phyloP scores from a whole-genome alignment of 768 basidiomycete species.

The Pulveroboletus sp. region DNA sequence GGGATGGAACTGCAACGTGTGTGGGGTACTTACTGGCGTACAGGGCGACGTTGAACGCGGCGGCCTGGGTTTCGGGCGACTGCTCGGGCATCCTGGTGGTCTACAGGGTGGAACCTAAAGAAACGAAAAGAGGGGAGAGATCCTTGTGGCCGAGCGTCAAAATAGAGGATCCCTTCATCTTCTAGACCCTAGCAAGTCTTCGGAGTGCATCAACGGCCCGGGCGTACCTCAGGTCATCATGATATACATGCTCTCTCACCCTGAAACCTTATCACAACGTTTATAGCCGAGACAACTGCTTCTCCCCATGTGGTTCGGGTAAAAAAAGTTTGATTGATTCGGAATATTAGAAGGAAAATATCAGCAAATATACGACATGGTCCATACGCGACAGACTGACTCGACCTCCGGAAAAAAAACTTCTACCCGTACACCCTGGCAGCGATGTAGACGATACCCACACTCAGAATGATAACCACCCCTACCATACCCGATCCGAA shows the following conservation, averaged over 20 bases:
- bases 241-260: not conserved
- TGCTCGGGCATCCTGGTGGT: not conserved
- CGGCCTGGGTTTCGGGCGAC: not conserved
- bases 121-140: not conserved
- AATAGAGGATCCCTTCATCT: not conserved
- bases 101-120: not conserved
- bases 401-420: too few relatives aligned
- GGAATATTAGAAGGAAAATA: not conserved
- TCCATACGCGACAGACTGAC: not conserved
- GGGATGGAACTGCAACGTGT: not conserved
- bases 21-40: not conserved
- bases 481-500: constrained; percentile 28
- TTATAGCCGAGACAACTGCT: too few relatives aligned
- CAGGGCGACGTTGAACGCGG: not conserved
- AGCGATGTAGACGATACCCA: constrained; percentile 22
- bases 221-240: not conserved
- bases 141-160: not conserved
- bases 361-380: not conserved
- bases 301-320: too few relatives aligned
- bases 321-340: too few relatives aligned
- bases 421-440: constrained; percentile 23
- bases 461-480: constrained; percentile 26
- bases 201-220: too few relatives aligned
- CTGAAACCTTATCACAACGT: not conserved
- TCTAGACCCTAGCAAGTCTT: too few relatives aligned